Percentiles rank a stretch among this genome's conserved stretches.
phyloP scores from a whole-genome alignment of 768 basidiomycete species.

The Hypsizygus marmoreus region DNA sequence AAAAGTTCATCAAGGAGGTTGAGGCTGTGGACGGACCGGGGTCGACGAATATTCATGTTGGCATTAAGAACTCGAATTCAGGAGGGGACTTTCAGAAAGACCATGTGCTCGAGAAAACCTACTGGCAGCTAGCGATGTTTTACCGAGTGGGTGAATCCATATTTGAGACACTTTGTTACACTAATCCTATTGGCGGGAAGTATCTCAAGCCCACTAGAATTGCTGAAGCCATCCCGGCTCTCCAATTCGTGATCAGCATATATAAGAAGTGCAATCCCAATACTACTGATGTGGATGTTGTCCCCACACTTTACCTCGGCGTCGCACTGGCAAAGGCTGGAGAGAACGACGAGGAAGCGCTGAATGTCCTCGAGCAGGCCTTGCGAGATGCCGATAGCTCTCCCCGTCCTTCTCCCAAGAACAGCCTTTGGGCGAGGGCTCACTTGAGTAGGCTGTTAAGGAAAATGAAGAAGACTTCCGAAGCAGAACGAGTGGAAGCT shows the following conservation, averaged over 20 bases:
- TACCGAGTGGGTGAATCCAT: conserved; percentile 12
- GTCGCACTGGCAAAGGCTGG: conserved; percentile 10
- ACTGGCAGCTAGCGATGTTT: conserved; percentile 11
- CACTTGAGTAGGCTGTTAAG: conserved; percentile 8
- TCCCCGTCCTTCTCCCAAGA: neutral
- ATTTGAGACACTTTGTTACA: no score
- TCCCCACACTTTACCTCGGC: conserved; percentile 10
- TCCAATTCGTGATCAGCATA: conserved; percentile 8
- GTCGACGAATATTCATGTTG: no score
- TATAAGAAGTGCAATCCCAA: neutral
- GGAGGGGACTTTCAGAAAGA: no score
- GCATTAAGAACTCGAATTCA: no score
- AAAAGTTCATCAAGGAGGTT: no score
- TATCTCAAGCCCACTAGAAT: conserved; percentile 12
- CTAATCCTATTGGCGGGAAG: no score
- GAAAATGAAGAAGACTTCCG: neutral
- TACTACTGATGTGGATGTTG: neutral
- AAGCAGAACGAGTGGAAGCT: conserved; percentile 10
- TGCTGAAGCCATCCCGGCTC: conserved; percentile 9
- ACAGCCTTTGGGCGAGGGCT: conserved; percentile 13
- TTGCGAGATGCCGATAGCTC: neutral
- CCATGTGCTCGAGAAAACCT: conserved; percentile 1
- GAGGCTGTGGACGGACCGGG: no score
- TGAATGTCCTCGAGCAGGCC: conserved; percentile 7
- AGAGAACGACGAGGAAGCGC: conserved; percentile 13